Base-by-base conservation (phyloP, 441 rosid species). In the Breynia disticha region DNA sequence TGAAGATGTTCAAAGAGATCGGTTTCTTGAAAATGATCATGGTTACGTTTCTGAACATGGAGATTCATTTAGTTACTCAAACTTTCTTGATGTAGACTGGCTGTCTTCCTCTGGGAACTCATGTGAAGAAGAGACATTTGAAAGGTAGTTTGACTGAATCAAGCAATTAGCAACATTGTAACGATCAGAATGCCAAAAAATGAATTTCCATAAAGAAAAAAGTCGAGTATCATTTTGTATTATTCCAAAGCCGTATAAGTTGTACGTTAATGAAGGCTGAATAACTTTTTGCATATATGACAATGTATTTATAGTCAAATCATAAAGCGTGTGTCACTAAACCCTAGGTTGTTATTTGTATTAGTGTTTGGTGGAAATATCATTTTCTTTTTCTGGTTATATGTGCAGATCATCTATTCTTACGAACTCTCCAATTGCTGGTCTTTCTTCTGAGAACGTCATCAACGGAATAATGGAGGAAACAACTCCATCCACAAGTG, bases 61-160 rank as follows among this genome's bases (percentile, higher is more conserved):
- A 54, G 88, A 79, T 66, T 51, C 62, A 44, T 72, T 73, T 53
- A 87, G 67, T 63, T 76, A 63, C 76, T 90, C 95, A 24, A 90
- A 90, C 68, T 90, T 90, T 72, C 72, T 90, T 67, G 96, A 85
- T 71, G 64, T 87, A 32, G 96, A 87, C 67, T 76, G 89, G 87
- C 76, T 91, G 41, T 91, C 94, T 39, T 91, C 95, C 42, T 80
- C 94, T 8, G 96, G 84, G 54, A 85, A 81, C 65, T 74, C 82
- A 48, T 85, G 84, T 7, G 89, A 79, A 48, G 95, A 83, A 24
- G 87, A 79, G 67, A 72, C 67, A 67, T 80, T 59, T 69, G 88
- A 83, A 67, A 87, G 96, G 96, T 91, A 85, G 18, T 48, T 18
- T 41, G 5, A 16, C 48, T 21, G 42, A 48, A 12, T 15, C 10